Evolutionary conservation across 176 grass and related monocot species (phyloP), one percentile per base, ranked within the genome.

Genomic region (Carex cristatella): DNA sequence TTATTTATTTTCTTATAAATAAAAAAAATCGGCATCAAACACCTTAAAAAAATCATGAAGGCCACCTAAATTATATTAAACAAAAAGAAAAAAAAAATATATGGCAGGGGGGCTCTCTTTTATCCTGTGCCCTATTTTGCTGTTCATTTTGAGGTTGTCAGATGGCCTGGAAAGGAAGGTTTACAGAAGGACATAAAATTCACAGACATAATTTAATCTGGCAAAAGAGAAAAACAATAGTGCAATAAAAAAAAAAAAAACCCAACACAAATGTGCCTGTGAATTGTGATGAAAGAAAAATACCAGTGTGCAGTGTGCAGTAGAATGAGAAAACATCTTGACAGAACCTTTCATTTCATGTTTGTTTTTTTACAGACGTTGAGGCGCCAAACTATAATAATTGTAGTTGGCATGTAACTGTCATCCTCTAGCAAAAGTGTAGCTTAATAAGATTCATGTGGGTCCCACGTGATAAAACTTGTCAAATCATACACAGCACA

Each of bases 401-500:
- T 44, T 12, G 2, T 64, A 69, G 81, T 44, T 83, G 81, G 81
- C 81, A 15, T 68, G 10, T 30, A 83, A 63, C 68, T 66, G 62
- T 27, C 62, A 32, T 51, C 46, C 10, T 56, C 40, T 54, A 8
- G 5, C 65, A 66, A 83, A 54, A 62, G 15, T 51, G 48, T 51
- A 51, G 48, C 2, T 62, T 15, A 30, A 66, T 68, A 69, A 27
- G 27, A 56, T 78, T 57, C 37, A 10, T 51, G 27, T 14, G 81
- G 81, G 63, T 2, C 65, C 81, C 63, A 5, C 2, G 27, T 37
- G 65, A 69, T 37, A 69, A 35, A 69, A 56, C 81, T 28, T 69
- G 81, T 83, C 81, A 83, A 53, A 69, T 83, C 81, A 83, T 54
- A 31, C 49, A 55, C 65, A 42, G 27, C 81, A 65, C 14, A 55